These are phyloP conservation scores for Ophiostoma perfectum DNA, from an alignment of 2,329 filamentous ascomycete genomes.

Conservation along the genomic window DNA sequence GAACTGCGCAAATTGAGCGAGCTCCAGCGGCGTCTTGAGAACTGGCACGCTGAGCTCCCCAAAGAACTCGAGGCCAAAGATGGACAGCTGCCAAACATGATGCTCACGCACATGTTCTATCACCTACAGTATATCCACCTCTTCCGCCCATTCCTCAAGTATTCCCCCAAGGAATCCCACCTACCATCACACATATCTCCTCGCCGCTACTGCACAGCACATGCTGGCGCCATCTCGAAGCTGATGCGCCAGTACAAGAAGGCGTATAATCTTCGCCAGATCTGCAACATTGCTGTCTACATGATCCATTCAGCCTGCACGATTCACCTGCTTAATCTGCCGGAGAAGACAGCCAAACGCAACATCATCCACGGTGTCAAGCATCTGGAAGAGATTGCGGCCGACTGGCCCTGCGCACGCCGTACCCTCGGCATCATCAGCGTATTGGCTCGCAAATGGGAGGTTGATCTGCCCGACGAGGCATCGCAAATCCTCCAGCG, in stretches of 20 bases:
- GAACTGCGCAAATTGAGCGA: constrained; percentile 92
- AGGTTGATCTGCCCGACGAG: constrained; percentile 78
- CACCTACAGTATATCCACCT: constrained; percentile 50
- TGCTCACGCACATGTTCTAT: constrained; percentile 88
- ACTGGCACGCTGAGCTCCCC: constrained; percentile 80
- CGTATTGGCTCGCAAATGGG: constrained; percentile 83
- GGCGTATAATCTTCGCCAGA: constrained; percentile 82
- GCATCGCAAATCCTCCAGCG: constrained; percentile 69
- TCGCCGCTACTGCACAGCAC: constrained; percentile 82
- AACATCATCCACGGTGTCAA: constrained; percentile 88
- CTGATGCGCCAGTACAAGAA: constrained; percentile 92
- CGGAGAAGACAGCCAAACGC: constrained; percentile 81
- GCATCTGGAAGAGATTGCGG: constrained; percentile 90
- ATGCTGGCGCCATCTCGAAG: constrained; percentile 84
- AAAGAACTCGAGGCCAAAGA: constrained; percentile 85
- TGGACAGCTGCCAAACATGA: constrained; percentile 78
- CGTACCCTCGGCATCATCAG: constrained; percentile 80
- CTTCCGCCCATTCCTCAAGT: constrained; percentile 49
- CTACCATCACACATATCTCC: constrained; percentile 84
- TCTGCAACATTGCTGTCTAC: constrained; percentile 94
- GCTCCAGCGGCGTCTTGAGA: constrained; percentile 80
- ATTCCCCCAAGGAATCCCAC: constrained; percentile 72
- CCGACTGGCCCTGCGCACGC: constrained; percentile 87
- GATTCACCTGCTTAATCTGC: constrained; percentile 87
- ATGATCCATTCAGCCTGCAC: constrained; percentile 92